These are phyloP conservation scores for Pelargonium myrrhifolium DNA, from an alignment of 441 rosid species.

Conservation along the genomic window DNA sequence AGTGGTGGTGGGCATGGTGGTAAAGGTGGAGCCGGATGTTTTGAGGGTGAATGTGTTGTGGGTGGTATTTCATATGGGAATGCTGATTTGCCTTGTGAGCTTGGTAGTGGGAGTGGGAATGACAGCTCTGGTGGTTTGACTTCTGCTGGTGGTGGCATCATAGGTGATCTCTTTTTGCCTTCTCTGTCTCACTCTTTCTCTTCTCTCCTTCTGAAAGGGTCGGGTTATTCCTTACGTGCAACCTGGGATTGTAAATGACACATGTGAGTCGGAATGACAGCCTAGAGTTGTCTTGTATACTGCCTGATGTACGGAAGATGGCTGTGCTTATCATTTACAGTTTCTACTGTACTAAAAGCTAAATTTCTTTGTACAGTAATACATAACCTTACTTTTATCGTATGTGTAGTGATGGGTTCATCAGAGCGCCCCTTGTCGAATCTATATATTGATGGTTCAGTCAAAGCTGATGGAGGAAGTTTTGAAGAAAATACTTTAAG, in stretches of 20 bases:
- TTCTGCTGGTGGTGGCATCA: conserved; percentile 90
- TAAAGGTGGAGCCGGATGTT: conserved; percentile 80
- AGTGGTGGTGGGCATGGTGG: conserved; percentile 99
- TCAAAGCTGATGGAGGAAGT: conserved; percentile 86
- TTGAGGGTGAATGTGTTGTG: conserved; percentile 42
- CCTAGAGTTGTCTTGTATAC: too few species aligned
- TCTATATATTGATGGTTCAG: conserved; percentile 68
- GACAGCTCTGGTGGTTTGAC: conserved; percentile 50
- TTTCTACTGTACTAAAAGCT: neutral
- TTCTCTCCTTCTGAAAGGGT: too few species aligned
- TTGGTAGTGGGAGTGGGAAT: conserved; percentile 99
- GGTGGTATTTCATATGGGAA: conserved; percentile 92
- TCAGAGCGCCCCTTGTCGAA: conserved; percentile 85
- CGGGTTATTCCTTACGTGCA: too few species aligned
- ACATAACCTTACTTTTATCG: neutral
- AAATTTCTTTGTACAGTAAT: neutral
- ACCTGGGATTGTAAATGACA: too few species aligned
- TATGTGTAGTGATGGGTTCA: conserved; percentile 86
- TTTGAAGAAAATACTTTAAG: conserved; percentile 27
- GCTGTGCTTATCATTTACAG: neutral
- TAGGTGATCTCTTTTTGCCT: conserved; percentile 46
- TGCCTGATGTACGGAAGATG: neutral
- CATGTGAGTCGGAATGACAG: too few species aligned
- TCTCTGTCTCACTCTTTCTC: neutral
- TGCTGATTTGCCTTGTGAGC: conserved; percentile 90